Evolutionary conservation across 1,284 basidiomycete species (phyloP).

Genomic region (Naganishia cerealis): DNA sequence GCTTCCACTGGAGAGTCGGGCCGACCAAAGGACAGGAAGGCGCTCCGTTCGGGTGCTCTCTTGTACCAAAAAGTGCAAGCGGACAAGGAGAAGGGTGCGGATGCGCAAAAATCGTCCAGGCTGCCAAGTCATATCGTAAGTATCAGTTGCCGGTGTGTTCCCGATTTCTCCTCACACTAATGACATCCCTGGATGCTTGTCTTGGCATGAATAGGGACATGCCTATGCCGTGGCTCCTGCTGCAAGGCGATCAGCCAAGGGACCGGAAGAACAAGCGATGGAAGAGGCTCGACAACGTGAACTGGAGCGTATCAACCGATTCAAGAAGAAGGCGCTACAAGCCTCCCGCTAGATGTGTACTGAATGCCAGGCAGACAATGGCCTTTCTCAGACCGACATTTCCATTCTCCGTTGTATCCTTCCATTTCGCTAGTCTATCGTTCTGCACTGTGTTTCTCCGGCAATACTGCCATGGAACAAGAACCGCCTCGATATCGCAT

Average conservation of each 20-base stretch:
- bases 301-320: slow-evolving; percentile 29
- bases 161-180: neutral
- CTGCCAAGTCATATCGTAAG: slow-evolving; percentile 23
- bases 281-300: slow-evolving; percentile 31
- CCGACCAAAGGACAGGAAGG: slow-evolving; percentile 43
- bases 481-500: neutral
- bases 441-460: neutral
- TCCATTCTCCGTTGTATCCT: neutral
- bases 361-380: neutral
- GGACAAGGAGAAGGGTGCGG: slow-evolving; percentile 43
- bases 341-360: slow-evolving; percentile 7
- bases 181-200: neutral
- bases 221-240: slow-evolving; percentile 32
- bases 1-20: slow-evolving; percentile 27
- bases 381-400: neutral
- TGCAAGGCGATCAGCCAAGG: slow-evolving; percentile 25
- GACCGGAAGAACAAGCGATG: slow-evolving; percentile 22
- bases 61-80: slow-evolving; percentile 43
- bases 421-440: slow-evolving; percentile 3
- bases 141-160: neutral
- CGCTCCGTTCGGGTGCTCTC: slow-evolving; percentile 42
- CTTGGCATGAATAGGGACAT: slow-evolving; percentile 27
- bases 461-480: neutral
- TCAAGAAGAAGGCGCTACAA: slow-evolving; percentile 31
- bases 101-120: neutral